phyloP scores from a whole-genome alignment of 768 basidiomycete genomes.

The Suillus clintonianus region DNA sequence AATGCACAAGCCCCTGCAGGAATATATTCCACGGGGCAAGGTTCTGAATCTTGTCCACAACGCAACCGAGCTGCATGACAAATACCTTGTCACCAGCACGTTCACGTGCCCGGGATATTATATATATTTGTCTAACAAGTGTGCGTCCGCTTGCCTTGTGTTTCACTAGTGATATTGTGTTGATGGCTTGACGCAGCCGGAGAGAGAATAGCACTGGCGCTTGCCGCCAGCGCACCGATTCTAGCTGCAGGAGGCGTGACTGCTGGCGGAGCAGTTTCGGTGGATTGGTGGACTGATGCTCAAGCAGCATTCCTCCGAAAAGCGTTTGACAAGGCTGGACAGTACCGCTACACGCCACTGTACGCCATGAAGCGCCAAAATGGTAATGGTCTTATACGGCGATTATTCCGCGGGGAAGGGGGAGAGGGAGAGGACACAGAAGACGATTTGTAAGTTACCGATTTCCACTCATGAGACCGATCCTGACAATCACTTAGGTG shows the following conservation, averaged over 20 bases:
- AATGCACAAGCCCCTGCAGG: constrained; percentile 30
- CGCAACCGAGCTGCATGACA: constrained; percentile 27
- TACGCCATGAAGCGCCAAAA: too few relatives aligned
- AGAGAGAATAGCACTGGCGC: constrained; percentile 24
- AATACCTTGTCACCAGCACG: constrained; percentile 31
- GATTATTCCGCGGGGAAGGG: constrained; percentile 15
- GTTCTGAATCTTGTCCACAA: constrained; percentile 26
- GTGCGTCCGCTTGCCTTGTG: neutral
- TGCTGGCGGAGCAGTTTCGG: constrained; percentile 9
- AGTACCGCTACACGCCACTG: constrained; percentile 28
- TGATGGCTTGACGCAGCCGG: constrained; percentile 13
- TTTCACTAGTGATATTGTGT: constrained; percentile 7
- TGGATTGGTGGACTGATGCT: constrained; percentile 25
- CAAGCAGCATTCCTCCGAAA: constrained; percentile 23
- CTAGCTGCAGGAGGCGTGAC: constrained; percentile 6
- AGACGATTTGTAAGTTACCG: constrained; percentile 18
- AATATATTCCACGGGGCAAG: constrained; percentile 20
- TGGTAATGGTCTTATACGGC: too few relatives aligned
- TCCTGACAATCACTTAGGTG: constrained; percentile 18
- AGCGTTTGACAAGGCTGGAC: constrained; percentile 20
- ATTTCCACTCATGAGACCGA: neutral
- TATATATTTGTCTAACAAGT: constrained; percentile 34
- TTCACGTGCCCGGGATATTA: constrained; percentile 35
- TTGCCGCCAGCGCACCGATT: constrained; percentile 14
- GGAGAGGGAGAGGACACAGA: neutral